Conservation (phyloP, 768 basidiomycete genomes). For the Mycena kentingensis region DNA sequence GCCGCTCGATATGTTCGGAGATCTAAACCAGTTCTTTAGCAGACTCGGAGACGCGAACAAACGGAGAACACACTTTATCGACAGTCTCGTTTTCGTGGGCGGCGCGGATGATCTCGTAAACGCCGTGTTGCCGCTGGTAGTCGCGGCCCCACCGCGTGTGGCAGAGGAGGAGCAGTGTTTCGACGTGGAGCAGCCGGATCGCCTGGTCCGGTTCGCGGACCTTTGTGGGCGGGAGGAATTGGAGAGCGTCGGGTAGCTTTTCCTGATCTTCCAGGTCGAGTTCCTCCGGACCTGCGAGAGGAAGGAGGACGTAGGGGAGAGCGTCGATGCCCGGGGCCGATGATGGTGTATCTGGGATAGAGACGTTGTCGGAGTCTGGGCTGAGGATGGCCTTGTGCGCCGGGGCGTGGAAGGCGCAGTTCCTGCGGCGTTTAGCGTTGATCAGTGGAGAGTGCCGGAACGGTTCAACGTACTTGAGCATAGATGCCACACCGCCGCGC, state of each 20-base stretch:
- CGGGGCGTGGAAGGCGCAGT: conserved; percentile 71
- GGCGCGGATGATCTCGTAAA: conserved; percentile 81
- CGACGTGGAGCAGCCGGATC: conserved; percentile 82
- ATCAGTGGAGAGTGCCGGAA: conserved; percentile 3
- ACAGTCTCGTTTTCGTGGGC: conserved; percentile 78
- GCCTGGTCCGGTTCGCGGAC: conserved; percentile 75
- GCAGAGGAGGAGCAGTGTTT: conserved; percentile 85
- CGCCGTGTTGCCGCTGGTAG: conserved; percentile 74
- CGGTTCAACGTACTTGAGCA: conserved; percentile 70
- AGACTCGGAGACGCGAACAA: background rate
- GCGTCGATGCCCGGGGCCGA: conserved; percentile 79
- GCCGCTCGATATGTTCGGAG: conserved; percentile 81
- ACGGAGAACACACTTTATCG: conserved; percentile 58
- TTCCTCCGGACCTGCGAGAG: conserved; percentile 94
- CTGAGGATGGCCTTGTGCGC: conserved; percentile 74
- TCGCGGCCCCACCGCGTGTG: conserved; percentile 90
- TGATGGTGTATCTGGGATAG: conserved; percentile 58
- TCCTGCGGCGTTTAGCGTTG: conserved; percentile 47
- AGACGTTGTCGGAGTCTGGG: conserved; percentile 57
- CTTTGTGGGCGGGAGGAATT: conserved; percentile 87
- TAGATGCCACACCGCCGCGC: conserved; percentile 82
- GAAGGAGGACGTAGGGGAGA: conserved; percentile 82
- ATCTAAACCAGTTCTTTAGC: conserved; percentile 51
- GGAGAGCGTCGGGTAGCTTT: conserved; percentile 76
- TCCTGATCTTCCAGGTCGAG: conserved; percentile 96